A percentile compares a stretch with the other conserved stretches of the same genome.
Evolutionary conservation across 176 grass and related monocot genomes (phyloP).

Genomic region (Oryza rufipogon): DNA sequence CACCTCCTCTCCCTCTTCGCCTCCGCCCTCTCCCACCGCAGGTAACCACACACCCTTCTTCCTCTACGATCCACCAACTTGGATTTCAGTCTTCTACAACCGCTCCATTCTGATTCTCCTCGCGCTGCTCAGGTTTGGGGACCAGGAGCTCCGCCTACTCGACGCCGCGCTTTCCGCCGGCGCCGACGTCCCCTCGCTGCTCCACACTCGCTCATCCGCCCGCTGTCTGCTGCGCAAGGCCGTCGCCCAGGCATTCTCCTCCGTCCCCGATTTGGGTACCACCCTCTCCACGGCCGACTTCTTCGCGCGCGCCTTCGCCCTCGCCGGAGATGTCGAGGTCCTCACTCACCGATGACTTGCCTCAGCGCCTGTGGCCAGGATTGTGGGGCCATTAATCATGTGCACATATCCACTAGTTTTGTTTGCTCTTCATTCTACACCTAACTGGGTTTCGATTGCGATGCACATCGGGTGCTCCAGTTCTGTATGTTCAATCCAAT

Average conservation of each 20-base stretch:
- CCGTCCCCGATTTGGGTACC: not conserved
- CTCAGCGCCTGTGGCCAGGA: not conserved
- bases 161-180: slow-evolving; percentile 55
- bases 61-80: not conserved
- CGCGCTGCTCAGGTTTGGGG: slow-evolving; percentile 45
- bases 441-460: not conserved
- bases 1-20: slow-evolving; percentile 46
- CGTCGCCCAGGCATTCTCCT: slow-evolving; percentile 9
- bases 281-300: slow-evolving; percentile 64
- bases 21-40: slow-evolving; percentile 40
- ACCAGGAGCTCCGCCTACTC: slow-evolving; percentile 50
- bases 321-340: slow-evolving; percentile 75
- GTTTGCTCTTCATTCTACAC: too few relatives aligned
- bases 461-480: too few relatives aligned
- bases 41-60: slow-evolving; percentile 11
- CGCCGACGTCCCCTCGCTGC: slow-evolving; percentile 43
- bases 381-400: not conserved
- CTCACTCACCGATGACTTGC: too few relatives aligned
- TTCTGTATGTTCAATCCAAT: not conserved
- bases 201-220: slow-evolving; percentile 51
- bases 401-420: not conserved
- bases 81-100: not conserved
- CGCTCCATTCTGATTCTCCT: not conserved
- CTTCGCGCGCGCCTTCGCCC: slow-evolving; percentile 73
- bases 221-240: slow-evolving; percentile 40